These are phyloP conservation scores for Phaffomyces thermotolerans DNA, from an alignment of 805 yeast species.

Conservation along the genomic window DNA sequence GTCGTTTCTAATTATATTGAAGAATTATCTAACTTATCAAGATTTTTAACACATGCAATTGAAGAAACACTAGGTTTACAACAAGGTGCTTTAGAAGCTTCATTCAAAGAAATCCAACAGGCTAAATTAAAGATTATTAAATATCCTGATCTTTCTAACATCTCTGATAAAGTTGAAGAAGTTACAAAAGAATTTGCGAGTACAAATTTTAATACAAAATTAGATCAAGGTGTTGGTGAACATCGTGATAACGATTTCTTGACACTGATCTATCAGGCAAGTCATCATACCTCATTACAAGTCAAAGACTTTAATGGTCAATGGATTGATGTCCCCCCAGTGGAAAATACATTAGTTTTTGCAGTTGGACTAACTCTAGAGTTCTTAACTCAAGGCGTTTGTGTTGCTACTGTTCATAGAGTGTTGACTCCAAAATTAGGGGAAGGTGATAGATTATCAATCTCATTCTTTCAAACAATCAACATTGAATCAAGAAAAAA, in stretches of 20 bases:
- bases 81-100: slow-evolving; percentile 36
- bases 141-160: slow-evolving; percentile 24
- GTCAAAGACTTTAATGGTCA: slow-evolving; percentile 41
- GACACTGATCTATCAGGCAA: slow-evolving; percentile 54
- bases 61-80: slow-evolving; percentile 50
- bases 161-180: slow-evolving; percentile 16
- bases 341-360: slow-evolving; percentile 35
- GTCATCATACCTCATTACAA: slow-evolving; percentile 37
- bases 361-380: slow-evolving; percentile 45
- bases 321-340: slow-evolving; percentile 40
- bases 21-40: slow-evolving; percentile 39
- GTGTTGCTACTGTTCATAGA: slow-evolving; percentile 44
- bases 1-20: slow-evolving; percentile 30
- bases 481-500: slow-evolving; percentile 25
- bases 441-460: slow-evolving; percentile 31
- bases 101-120: slow-evolving; percentile 37
- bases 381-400: slow-evolving; percentile 40
- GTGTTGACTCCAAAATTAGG: slow-evolving; percentile 26
- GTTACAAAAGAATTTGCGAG: slow-evolving; percentile 38
- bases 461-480: slow-evolving; percentile 43
- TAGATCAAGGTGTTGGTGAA: slow-evolving; percentile 33
- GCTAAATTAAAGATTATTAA: slow-evolving; percentile 36
- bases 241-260: slow-evolving; percentile 61
- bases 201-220: slow-evolving; percentile 33
- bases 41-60: slow-evolving; percentile 37